Evolutionary conservation across 768 basidiomycete genomes (phyloP).

Genomic region (Macrolepiota albuminosa): DNA sequence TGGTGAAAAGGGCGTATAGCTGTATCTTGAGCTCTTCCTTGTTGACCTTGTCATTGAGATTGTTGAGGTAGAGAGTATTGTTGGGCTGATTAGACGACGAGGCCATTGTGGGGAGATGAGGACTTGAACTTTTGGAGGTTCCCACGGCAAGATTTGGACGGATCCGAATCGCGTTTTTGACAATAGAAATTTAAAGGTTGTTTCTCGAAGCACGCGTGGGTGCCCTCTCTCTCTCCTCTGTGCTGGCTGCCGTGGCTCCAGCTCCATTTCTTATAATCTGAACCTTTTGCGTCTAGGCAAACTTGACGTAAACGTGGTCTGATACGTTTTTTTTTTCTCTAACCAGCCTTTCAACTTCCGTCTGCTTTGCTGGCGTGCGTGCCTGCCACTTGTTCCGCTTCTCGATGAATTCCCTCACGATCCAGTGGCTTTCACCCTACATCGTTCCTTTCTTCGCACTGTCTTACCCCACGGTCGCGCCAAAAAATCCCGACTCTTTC

Average conservation of each 20-base stretch:
- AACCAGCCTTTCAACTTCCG: not conserved
- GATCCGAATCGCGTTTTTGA: not conserved
- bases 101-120: slow-evolving; percentile 26
- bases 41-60: slow-evolving; percentile 89
- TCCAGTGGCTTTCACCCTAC: slow-evolving; percentile 44
- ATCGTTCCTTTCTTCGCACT: slow-evolving; percentile 68
- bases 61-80: slow-evolving; percentile 86
- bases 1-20: slow-evolving; percentile 85
- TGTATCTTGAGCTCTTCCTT: slow-evolving; percentile 84
- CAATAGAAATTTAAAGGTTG: not conserved
- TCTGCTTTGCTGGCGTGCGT: slow-evolving; percentile 20
- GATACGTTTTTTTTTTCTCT: slow-evolving; percentile 13
- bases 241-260: not conserved
- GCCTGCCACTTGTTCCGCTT: not conserved
- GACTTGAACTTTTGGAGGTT: slow-evolving; percentile 14
- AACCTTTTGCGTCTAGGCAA: not conserved
- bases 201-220: not conserved
- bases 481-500: slow-evolving; percentile 66
- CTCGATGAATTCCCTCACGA: slow-evolving; percentile 14
- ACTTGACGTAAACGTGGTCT: slow-evolving; percentile 11
- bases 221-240: not conserved
- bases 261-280: not conserved
- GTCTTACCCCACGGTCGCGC: slow-evolving; percentile 60
- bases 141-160: slow-evolving; percentile 15
- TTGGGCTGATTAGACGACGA: slow-evolving; percentile 69